Percentiles rank a stretch among this genome's conserved stretches.
Conservation (phyloP, 2,329 filamentous ascomycete genomes). For the Fusarium fujikuroi region DNA sequence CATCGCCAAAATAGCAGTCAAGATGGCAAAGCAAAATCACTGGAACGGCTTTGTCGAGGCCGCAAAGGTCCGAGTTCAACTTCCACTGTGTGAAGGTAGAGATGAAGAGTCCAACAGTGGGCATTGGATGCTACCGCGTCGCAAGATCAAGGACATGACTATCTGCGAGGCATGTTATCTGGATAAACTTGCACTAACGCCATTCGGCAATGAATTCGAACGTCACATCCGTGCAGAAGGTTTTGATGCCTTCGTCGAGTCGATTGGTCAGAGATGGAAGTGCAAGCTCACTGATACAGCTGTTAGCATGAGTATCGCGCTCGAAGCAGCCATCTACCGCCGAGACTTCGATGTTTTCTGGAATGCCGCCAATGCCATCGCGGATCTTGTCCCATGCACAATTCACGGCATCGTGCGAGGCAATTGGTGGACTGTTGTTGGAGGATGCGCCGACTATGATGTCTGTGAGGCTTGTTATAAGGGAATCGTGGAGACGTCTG, state of each 20-base stretch:
- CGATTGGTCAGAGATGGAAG: slow-evolving; percentile 34
- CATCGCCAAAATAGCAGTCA: slow-evolving; percentile 30
- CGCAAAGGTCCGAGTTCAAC: slow-evolving; percentile 33
- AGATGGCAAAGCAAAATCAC: slow-evolving; percentile 37
- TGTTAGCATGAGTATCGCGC: slow-evolving; percentile 41
- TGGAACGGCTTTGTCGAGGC: slow-evolving; percentile 47
- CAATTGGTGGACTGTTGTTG: slow-evolving; percentile 49
- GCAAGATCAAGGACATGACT: slow-evolving; percentile 40
- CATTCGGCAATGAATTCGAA: slow-evolving; percentile 46
- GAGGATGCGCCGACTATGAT: slow-evolving; percentile 36
- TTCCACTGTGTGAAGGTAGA: slow-evolving; percentile 47
- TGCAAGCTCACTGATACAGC: slow-evolving; percentile 42
- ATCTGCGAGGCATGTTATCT: slow-evolving; percentile 52
- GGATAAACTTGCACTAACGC: slow-evolving; percentile 47
- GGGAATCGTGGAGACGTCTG: slow-evolving; percentile 44
- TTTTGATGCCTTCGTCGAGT: slow-evolving; percentile 40
- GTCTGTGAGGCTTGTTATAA: slow-evolving; percentile 51
- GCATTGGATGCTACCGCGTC: slow-evolving; percentile 44
- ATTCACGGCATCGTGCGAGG: slow-evolving; percentile 44
- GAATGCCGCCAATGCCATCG: slow-evolving; percentile 39
- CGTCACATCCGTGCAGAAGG: slow-evolving; percentile 23
- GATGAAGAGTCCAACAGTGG: slow-evolving; percentile 33
- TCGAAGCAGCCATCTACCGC: slow-evolving; percentile 40
- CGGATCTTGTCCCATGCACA: slow-evolving; percentile 42
- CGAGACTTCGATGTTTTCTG: slow-evolving; percentile 46